Evolutionary conservation across 1,284 basidiomycete species (phyloP).

Genomic region (Boletus sp.): DNA sequence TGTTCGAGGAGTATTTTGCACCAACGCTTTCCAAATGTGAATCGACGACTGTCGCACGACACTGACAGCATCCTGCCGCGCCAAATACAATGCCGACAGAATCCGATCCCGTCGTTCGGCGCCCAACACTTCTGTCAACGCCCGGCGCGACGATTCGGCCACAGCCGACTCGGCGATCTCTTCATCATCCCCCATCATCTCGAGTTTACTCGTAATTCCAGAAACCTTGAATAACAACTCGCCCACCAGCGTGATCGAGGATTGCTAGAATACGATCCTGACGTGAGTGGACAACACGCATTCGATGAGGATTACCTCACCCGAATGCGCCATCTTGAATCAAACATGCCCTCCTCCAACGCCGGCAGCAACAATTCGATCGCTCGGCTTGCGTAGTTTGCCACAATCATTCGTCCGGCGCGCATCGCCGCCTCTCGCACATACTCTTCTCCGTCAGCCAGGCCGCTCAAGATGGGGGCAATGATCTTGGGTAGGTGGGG

Average conservation of each 20-base stretch:
- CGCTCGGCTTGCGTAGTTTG: constrained; percentile 91
- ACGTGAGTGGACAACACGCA: not conserved
- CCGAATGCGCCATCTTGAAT: constrained; percentile 93
- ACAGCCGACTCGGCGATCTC: constrained; percentile 64
- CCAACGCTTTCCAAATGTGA: constrained; percentile 98
- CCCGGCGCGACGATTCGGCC: constrained; percentile 82
- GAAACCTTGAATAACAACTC: constrained; percentile 98
- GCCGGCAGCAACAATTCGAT: constrained; percentile 95
- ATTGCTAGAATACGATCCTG: constrained; percentile 61
- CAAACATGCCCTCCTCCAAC: constrained; percentile 95
- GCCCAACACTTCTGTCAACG: constrained; percentile 88
- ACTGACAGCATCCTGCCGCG: constrained; percentile 92
- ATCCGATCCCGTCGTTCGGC: constrained; percentile 90
- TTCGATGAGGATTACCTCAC: constrained; percentile 48
- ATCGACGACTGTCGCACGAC: constrained; percentile 91
- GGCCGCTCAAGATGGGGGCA: constrained; percentile 88
- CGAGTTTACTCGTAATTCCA: constrained; percentile 92
- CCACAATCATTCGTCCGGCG: constrained; percentile 98
- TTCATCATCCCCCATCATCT: constrained; percentile 78
- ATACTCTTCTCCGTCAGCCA: constrained; percentile 94
- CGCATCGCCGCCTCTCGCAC: constrained; percentile 97
- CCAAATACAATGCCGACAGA: constrained; percentile 89
- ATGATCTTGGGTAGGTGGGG: constrained; percentile 97
- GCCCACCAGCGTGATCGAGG: constrained; percentile 94
- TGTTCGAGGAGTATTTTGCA: constrained; percentile 87